A percentile compares a stretch with the other conserved stretches of the same genome.
Conservation (phyloP, 257 asterid species). For the Salvia rosmarinus region DNA sequence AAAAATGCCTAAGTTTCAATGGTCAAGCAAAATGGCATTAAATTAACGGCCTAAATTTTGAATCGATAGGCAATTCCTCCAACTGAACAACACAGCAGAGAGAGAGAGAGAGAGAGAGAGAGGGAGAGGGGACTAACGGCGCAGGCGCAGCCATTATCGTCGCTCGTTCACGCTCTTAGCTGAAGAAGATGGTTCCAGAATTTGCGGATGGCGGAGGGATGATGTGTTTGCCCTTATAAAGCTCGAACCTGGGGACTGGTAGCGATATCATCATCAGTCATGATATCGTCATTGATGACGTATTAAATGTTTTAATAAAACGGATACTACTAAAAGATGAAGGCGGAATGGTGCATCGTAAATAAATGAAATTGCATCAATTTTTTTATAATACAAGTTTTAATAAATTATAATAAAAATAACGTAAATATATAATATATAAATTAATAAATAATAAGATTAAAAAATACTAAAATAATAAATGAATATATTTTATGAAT, state of each 20-base stretch:
- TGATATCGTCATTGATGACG: slow-evolving; percentile 25
- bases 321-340: no score
- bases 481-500: no score
- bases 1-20: neutral
- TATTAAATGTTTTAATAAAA: neutral
- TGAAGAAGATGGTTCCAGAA: slow-evolving; percentile 31
- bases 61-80: neutral
- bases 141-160: slow-evolving; percentile 56
- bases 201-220: neutral
- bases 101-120: slow-evolving; percentile 16
- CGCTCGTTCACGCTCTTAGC: no score
- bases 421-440: no score
- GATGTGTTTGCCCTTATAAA: neutral
- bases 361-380: no score
- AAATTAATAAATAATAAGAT: no score
- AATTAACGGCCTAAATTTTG: neutral
- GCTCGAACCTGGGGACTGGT: neutral
- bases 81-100: neutral
- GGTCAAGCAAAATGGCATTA: neutral
- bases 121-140: no score
- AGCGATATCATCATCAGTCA: neutral
- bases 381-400: no score
- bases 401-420: no score
- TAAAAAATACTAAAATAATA: no score
- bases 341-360: no score